Evolutionary conservation across 1,284 basidiomycete genomes (phyloP), one percentile per base, ranked within the genome.

Genomic region (Ceratobasidium papillatum): DNA sequence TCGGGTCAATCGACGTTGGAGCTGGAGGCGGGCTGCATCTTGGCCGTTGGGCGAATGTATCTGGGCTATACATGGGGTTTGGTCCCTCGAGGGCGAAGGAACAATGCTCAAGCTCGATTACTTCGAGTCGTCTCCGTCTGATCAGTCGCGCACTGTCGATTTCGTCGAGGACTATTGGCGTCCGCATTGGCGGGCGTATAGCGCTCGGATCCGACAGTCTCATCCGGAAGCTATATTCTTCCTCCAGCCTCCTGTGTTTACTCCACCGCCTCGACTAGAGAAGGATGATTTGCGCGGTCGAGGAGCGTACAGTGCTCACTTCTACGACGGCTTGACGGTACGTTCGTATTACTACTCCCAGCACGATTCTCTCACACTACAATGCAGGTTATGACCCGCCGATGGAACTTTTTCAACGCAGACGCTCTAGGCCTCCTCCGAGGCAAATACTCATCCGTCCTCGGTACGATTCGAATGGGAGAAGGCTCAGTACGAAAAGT

Each of bases 371-470:
- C 25, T 45, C 63, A 41, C 9, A 11, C 38, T 22, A 52, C 14
- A 51, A 58, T 27, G n/a, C n/a, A 94, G 5, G 86, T 94, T 22
- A 84, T 94, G 34, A 94, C 93, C 41, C 86, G 92, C 38, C 94
- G 95, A 78, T 97, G 94, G 96, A 93, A 96, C 80, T 95, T 92
- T 94, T 95, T 96, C 87, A 99, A 99, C 79, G 96, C 95, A 0
- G 97, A 99, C 56, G 94, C 96, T 0, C 84, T 99, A 0, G 97
- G 97, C 0, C 82, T 99, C 8, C 82, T 99, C 51, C 85, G 96
- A 54, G 94, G 94, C 22, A 94, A 94, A 80, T 99, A 99, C 78
- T 81, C 82, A 64, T 82, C 82, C 8, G 78, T 86, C 9, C 78
- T 86, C 11, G 83, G 86, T 75, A 86, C 85, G 7, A 79, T 88